phyloP scores from a whole-genome alignment of 2,329 filamentous ascomycete genomes.

The Aspergillus clavatus region DNA sequence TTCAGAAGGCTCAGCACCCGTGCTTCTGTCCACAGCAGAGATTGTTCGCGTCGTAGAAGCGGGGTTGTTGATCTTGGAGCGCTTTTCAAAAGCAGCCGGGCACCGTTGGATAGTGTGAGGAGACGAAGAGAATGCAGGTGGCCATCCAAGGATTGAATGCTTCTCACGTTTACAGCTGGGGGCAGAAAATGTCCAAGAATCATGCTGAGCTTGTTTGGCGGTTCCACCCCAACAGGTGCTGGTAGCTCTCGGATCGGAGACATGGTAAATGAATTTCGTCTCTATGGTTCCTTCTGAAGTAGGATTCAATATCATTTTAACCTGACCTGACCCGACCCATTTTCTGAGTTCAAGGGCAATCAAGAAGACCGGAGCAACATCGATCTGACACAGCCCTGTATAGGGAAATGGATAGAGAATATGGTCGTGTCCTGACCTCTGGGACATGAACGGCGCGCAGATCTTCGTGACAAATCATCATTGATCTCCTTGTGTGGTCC shows the following conservation, averaged over 20 bases:
- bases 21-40: constrained; percentile 39
- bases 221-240: constrained; percentile 10
- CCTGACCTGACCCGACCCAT: neutral
- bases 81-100: constrained; percentile 35
- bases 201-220: constrained; percentile 22
- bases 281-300: neutral
- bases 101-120: constrained; percentile 36
- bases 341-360: neutral
- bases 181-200: constrained; percentile 31
- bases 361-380: neutral
- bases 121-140: constrained; percentile 35
- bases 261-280: constrained; percentile 7
- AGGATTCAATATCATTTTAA: neutral
- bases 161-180: constrained; percentile 26
- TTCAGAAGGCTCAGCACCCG: constrained; percentile 34
- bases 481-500: neutral
- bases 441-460: neutral
- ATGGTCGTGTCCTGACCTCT: neutral
- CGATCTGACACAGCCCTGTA: neutral
- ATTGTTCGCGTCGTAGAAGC: constrained; percentile 39
- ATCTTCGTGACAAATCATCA: neutral
- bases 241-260: constrained; percentile 9
- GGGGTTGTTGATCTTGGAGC: constrained; percentile 30
- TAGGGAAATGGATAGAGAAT: neutral
- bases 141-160: constrained; percentile 21